phyloP scores from a whole-genome alignment of 1,284 basidiomycete species.

The Ustilago curta region DNA sequence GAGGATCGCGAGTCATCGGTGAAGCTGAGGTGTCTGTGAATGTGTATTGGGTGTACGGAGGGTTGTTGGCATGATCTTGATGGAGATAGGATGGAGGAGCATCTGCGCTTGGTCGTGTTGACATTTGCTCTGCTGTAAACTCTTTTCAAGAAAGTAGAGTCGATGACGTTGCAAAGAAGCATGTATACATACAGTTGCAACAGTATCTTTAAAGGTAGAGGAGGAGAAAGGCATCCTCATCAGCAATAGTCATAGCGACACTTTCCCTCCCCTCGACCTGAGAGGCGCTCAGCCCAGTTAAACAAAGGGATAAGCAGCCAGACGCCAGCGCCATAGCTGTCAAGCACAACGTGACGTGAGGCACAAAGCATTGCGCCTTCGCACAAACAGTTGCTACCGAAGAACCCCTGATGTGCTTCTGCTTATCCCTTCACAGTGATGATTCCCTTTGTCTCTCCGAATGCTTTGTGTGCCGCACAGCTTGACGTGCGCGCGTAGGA shows the following conservation, averaged over 20 bases:
- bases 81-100: slow-evolving; percentile 26
- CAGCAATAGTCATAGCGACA: background rate
- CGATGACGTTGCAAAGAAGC: background rate
- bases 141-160: background rate
- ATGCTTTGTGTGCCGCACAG: slow-evolving; percentile 18
- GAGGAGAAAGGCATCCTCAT: no score
- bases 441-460: slow-evolving; percentile 9
- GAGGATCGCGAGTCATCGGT: background rate
- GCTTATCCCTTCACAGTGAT: background rate
- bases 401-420: background rate
- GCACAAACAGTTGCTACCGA: background rate
- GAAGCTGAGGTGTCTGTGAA: background rate
- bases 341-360: background rate
- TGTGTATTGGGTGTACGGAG: slow-evolving; percentile 1
- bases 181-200: background rate
- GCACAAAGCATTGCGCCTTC: background rate
- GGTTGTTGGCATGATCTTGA: background rate
- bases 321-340: background rate
- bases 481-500: background rate
- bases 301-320: slow-evolving; percentile 2
- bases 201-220: no score
- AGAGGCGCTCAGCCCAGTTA: background rate
- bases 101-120: slow-evolving; percentile 4
- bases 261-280: background rate
- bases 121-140: slow-evolving; percentile 12